Evolutionary conservation across 345 rosid species (phyloP), one percentile per base, ranked within the genome.

Genomic region (Balakata baccata): DNA sequence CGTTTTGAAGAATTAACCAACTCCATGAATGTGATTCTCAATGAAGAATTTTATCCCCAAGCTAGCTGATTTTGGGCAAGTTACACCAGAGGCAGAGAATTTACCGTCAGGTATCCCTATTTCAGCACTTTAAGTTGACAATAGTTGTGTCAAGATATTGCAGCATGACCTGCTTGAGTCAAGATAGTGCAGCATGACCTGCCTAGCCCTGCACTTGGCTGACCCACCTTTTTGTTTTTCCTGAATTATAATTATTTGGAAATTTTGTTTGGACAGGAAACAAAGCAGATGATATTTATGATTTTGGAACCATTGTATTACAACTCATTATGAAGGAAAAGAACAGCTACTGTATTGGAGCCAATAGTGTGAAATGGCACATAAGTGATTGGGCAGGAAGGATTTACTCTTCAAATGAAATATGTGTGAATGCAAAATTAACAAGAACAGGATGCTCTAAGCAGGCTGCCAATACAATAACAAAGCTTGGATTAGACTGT

Each of bases 1-100:
- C 3, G 4, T 13, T 16, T 14, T 50, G 16, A 50, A 50, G 5
- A 22, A 0, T 56, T 58, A 25, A 58, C 1, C 34, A 29, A 29
- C 38, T 58, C 11, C 37, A n/a, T 23, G 5, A 23, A 23, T 23
- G 25, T 58, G 37, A 4, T 50, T 58, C 63, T 3, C 0, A 29
- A 13, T 46, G 51, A 43, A 74, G 78, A 60, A 74, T n/a, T 66
- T 58, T 37, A 67, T 34, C 10, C 78, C 78, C 37, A 74, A 74
- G 47, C 39, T 74, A 38, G 53, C 72, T 11, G 78, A 74, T 61
- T 74, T 74, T 12, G 78, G 78, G 34, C 67, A 22, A 0, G 67
- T 74, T 29, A 67, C 61, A 37, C 23, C 23, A 34, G 66, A 67
- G 22, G 78, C 59, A 47, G 49, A 46, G 8, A 6, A 22, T 34